Evolutionary conservation across 768 basidiomycete species (phyloP), one percentile per base, ranked within the genome.

Genomic region (Auricularia cornea): DNA sequence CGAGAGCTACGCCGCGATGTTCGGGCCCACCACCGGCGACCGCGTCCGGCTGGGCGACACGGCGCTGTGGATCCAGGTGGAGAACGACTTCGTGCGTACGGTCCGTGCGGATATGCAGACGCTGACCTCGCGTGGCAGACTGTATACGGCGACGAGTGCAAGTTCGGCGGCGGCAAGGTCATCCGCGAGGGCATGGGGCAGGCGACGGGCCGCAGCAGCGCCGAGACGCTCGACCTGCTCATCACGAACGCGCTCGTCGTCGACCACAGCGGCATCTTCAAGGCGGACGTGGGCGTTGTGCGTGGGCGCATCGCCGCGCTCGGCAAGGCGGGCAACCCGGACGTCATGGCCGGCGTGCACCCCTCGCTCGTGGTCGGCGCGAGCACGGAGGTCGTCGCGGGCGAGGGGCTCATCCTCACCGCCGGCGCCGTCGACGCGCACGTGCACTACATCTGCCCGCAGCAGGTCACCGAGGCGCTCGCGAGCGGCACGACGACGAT

Each of bases 121-220:
- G 12, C 29, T 59, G 60, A 63, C 1, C 10, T 16, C 33, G 2
- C 2, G 26, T 35, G 63, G 32, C 63, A 92, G 86, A 90, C 95
- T 3, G 78, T 85, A 3, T 96, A 97, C 71, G 97, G 96, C 1
- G 96, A 98, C 64, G 96, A 98, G 75, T 89, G 92, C 76, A 98
- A 98, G 76, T 99, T 99, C 69, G 97, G 97, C 8, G 96, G 94
- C 70, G 96, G 94, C 20, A 98, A 98, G 76, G 84, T 88, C 1
- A 90, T 98, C 60, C 88, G 96, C 28, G 97, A 98, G 70, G 97
- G 97, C 4, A 96, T 97, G 90, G 97, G 95, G 8, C 95, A 98
- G 72, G 87, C 87, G 0, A 90, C 89, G 1, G 85, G 90, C 66
- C 77, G 85, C 14, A 79, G 83, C 0, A 83, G 89, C 10, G 67